Percentiles rank a stretch among this genome's conserved stretches.
Evolutionary conservation across 2,329 filamentous ascomycete genomes (phyloP).

Genomic region (Sarocladiaceae sp.): DNA sequence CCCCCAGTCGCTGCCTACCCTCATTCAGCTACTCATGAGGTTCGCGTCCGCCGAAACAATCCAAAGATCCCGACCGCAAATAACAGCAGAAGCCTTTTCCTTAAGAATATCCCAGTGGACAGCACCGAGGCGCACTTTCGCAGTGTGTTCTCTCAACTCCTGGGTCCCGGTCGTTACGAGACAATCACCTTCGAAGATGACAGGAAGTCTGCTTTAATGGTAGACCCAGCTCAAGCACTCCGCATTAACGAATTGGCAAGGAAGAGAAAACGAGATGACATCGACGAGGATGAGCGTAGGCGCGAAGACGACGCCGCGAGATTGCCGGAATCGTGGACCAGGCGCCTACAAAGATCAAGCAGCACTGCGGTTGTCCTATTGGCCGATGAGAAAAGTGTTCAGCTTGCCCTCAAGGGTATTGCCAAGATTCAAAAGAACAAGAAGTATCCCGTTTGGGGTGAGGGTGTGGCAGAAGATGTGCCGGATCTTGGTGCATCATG

Average conservation of each 20-base stretch:
- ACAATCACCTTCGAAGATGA: constrained; percentile 69
- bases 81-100: constrained; percentile 76
- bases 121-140: constrained; percentile 75
- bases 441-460: constrained; percentile 64
- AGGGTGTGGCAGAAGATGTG: constrained; percentile 51
- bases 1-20: constrained; percentile 60
- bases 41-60: constrained; percentile 81
- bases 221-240: constrained; percentile 45
- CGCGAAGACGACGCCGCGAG: constrained; percentile 56
- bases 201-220: constrained; percentile 34
- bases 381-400: constrained; percentile 76
- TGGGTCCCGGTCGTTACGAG: constrained; percentile 77
- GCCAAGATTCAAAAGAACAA: constrained; percentile 57
- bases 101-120: constrained; percentile 87
- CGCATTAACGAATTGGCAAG: constrained; percentile 31
- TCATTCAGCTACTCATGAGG: constrained; percentile 65
- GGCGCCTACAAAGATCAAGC: constrained; percentile 66
- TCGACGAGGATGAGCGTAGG: constrained; percentile 52
- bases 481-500: constrained; percentile 53
- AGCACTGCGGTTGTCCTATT: constrained; percentile 78
- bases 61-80: constrained; percentile 72
- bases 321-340: constrained; percentile 71
- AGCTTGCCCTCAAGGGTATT: constrained; percentile 71
- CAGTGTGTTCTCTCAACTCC: constrained; percentile 66
- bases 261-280: constrained; percentile 38